phyloP scores from a whole-genome alignment of 495 filamentous ascomycete genomes.

The Aspergillus indologenus region DNA sequence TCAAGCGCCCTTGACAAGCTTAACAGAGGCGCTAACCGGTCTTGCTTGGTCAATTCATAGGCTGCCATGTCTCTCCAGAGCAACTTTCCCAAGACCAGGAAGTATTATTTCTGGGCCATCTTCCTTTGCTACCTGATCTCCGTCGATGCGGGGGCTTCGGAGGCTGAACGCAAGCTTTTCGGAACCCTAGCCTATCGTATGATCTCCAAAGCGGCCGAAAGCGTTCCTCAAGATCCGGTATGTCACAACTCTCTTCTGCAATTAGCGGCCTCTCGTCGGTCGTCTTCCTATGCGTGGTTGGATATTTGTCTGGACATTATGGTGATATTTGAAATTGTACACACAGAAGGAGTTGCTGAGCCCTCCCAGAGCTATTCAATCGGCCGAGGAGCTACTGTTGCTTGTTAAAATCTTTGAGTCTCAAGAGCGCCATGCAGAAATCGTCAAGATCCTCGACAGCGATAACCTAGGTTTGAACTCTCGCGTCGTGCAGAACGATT shows the following conservation, averaged over 20 bases:
- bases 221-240: slow-evolving; percentile 48
- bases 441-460: slow-evolving; percentile 49
- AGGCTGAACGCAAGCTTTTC: slow-evolving; percentile 52
- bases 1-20: not conserved
- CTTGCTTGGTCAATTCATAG: slow-evolving; percentile 22
- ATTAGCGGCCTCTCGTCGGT: not conserved
- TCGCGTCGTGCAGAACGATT: slow-evolving; percentile 50
- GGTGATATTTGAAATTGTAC: slow-evolving; percentile 19
- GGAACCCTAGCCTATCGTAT: slow-evolving; percentile 58
- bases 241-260: slow-evolving; percentile 9
- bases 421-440: slow-evolving; percentile 45
- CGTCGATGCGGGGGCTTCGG: slow-evolving; percentile 34
- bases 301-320: slow-evolving; percentile 6
- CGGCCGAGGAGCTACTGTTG: slow-evolving; percentile 52
- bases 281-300: slow-evolving; percentile 2
- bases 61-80: slow-evolving; percentile 59
- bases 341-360: slow-evolving; percentile 41
- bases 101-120: slow-evolving; percentile 59
- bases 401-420: slow-evolving; percentile 51
- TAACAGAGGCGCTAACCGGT: not conserved
- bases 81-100: slow-evolving; percentile 52
- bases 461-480: slow-evolving; percentile 50
- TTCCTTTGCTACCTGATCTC: slow-evolving; percentile 47
- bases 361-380: slow-evolving; percentile 51
- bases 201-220: slow-evolving; percentile 53